Conservation (phyloP, 768 basidiomycete species). For the Boletus tomentosulus region DNA sequence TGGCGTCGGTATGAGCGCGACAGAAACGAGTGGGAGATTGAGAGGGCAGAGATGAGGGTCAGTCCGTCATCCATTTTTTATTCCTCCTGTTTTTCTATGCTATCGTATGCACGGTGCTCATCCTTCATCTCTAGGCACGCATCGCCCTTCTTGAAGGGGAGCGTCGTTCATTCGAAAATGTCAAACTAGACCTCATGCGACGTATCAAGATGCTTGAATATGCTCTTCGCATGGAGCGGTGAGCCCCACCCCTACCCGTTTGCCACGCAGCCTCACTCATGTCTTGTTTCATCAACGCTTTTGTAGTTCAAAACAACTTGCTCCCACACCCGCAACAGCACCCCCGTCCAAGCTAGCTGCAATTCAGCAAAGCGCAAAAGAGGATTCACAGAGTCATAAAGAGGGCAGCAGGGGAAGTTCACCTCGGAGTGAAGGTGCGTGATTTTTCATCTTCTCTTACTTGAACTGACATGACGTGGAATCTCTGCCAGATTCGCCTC, state of each 20-base stretch:
- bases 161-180: conserved; percentile 93
- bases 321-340: conserved; percentile 48
- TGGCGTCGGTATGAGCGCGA: conserved; percentile 98
- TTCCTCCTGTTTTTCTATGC: neutral
- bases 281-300: neutral
- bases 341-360: conserved; percentile 64
- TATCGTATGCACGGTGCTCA: conserved; percentile 2
- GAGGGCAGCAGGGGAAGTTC: conserved; percentile 80
- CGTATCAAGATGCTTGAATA: conserved; percentile 99
- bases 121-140: conserved; percentile 59
- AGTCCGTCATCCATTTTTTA: conserved; percentile 24
- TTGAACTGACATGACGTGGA: neutral
- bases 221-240: conserved; percentile 95
- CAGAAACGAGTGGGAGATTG: conserved; percentile 99
- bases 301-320: conserved; percentile 75
- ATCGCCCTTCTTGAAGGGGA: conserved; percentile 98
- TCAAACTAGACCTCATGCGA: conserved; percentile 91
- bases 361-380: conserved; percentile 62
- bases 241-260: conserved; percentile 24
- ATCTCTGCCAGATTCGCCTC: conserved; percentile 60
- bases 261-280: conserved; percentile 5
- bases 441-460: neutral
- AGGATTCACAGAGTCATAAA: conserved; percentile 69
- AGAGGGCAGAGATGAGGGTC: conserved; percentile 98
- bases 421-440: conserved; percentile 76